phyloP scores from a whole-genome alignment of 192 early-diverging fungal species.

The Coemansia umbellata region DNA sequence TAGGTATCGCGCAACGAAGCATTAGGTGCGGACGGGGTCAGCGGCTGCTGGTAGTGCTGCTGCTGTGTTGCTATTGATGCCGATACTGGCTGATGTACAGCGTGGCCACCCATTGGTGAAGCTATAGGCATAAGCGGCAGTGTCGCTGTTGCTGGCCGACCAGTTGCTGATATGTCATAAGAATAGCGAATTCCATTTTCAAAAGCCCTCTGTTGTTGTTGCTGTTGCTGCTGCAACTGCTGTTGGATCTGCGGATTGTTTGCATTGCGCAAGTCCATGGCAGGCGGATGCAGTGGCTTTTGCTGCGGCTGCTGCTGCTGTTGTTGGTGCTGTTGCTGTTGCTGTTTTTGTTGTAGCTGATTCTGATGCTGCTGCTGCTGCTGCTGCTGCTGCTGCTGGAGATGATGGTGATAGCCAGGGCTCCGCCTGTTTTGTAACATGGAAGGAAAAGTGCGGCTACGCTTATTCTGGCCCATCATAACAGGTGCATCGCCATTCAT shows the following conservation, averaged over 20 bases:
- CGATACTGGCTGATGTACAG: background rate
- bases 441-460: slow-evolving; percentile 43
- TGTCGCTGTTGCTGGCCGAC: slow-evolving; percentile 17
- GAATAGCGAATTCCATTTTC: slow-evolving; percentile 12
- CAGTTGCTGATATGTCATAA: slow-evolving; percentile 7
- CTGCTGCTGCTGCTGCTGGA: background rate
- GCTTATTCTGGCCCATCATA: slow-evolving; percentile 38
- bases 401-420: slow-evolving; percentile 2
- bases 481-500: slow-evolving; percentile 3
- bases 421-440: slow-evolving; percentile 17
- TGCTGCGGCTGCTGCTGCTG: background rate
- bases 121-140: slow-evolving; percentile 21
- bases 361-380: slow-evolving; percentile 5
- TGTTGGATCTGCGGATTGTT: slow-evolving; percentile 2
- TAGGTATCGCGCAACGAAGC: slow-evolving; percentile 16
- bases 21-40: slow-evolving; percentile 6
- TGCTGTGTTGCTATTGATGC: background rate
- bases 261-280: background rate
- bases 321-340: slow-evolving; percentile 11
- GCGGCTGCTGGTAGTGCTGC: background rate
- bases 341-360: slow-evolving; percentile 13
- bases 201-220: background rate
- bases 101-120: slow-evolving; percentile 11
- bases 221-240: background rate
- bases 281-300: background rate